Evolutionary conservation across 768 basidiomycete species (phyloP), one percentile per base, ranked within the genome.

Genomic region (Mycena albidolilacea): DNA sequence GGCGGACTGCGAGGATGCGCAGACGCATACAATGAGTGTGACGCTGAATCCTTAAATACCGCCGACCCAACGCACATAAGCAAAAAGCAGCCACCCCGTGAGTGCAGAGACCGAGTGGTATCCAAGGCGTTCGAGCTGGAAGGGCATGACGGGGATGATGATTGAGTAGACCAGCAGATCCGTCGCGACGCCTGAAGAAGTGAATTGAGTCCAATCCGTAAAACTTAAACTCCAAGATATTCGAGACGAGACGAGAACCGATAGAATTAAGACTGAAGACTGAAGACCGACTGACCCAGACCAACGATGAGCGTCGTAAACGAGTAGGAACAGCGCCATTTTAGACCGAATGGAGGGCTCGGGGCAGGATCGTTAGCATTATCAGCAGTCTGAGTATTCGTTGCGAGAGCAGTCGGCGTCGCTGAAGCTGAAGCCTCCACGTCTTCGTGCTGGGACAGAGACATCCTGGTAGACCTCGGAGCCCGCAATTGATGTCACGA

Each of bases 131-230:
- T 90, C 86, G 30, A 92, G 85, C 43, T 89, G 90, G 76, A 91
- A 92, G 1, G 91, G 90, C 69, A 91, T 84, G 39, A 91, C 90
- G 10, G 91, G 91, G 41, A 91, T 87, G 69, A 91, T 88, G 37
- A 90, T 83, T 5, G 90, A 89, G 75, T 91, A 92, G 11, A 90
- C 87, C n/a, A 91, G 79, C 0, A 90, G 76, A 78, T 92, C 91
- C 1, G 87, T 87, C 15, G 82, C 81, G 46, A 87, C 78, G 5
- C 86, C 86, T 88, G 67, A 3, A 54, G 48, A 17, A 23, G 3
- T 17, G 7, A 21, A 17, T n/a, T 57, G 57, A 55, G 30, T 30
- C 4, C n/a, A 30, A 3, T 30, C 30, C 30, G 30, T 30, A 3
- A 30, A 30, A 30, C 7, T 23, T n/a, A 5, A 21, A 19, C 54